Conservation (phyloP, 1,284 basidiomycete genomes). For the Dichomitus squalens region DNA sequence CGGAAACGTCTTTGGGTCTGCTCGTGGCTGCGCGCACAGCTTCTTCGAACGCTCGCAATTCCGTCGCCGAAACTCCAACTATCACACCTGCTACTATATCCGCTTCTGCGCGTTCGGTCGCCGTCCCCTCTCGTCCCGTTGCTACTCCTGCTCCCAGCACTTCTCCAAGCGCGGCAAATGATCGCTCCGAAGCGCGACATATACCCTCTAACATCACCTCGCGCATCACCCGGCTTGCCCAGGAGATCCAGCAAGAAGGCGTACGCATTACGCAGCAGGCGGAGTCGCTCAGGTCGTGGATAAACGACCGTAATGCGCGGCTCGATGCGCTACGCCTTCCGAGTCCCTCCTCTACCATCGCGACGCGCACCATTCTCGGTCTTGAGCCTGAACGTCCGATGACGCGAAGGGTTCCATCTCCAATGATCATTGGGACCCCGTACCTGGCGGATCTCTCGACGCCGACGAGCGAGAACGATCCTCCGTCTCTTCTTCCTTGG, state of each 20-base stretch:
- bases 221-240: constrained; percentile 19
- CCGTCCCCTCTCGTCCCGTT: not conserved
- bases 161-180: no score
- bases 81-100: not conserved
- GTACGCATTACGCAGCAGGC: constrained; percentile 23
- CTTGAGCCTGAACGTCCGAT: not conserved
- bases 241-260: constrained; percentile 21
- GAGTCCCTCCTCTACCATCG: not conserved
- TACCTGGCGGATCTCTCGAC: not conserved
- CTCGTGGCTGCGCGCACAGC: constrained; percentile 30
- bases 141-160: not conserved
- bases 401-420: not conserved
- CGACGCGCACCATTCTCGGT: not conserved
- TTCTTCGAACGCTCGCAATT: not conserved
- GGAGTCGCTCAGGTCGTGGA: constrained; percentile 22
- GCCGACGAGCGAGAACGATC: not conserved
- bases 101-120: not conserved
- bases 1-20: constrained; percentile 30
- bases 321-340: constrained; percentile 6
- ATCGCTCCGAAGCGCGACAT: not conserved
- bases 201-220: constrained; percentile 15
- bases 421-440: not conserved
- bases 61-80: not conserved
- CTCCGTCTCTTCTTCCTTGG: no score
- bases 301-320: constrained; percentile 14